Percentiles rank a stretch among this genome's conserved stretches.
phyloP scores from a whole-genome alignment of 148 eudicot species.

The Oxyria digyna region DNA sequence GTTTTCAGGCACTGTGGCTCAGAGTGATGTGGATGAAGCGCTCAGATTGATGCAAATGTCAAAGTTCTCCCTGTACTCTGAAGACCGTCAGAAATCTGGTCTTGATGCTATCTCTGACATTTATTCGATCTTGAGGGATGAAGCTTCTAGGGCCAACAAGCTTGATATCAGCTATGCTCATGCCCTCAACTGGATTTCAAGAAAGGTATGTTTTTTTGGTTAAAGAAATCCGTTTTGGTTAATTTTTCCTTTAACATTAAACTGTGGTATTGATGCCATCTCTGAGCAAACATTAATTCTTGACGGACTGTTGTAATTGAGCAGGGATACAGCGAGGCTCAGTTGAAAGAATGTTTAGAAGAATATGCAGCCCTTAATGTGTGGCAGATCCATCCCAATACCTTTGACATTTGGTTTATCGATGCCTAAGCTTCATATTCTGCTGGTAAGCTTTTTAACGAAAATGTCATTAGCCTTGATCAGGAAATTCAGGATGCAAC shows the following conservation, averaged over 20 bases:
- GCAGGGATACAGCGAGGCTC: constrained; percentile 98
- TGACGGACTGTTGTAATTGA: background rate
- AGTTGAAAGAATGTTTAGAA: constrained; percentile 87
- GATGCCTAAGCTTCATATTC: constrained; percentile 40
- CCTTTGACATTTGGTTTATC: constrained; percentile 81
- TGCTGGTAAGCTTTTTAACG: background rate
- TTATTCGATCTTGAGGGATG: constrained; percentile 88
- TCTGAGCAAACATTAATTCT: background rate
- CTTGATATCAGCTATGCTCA: constrained; percentile 90
- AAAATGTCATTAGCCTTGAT: background rate
- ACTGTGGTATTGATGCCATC: background rate
- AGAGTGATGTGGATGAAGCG: constrained; percentile 99
- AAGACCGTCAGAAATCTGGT: constrained; percentile 90
- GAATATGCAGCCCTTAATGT: constrained; percentile 94
- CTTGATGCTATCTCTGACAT: constrained; percentile 96
- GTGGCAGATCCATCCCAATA: constrained; percentile 98
- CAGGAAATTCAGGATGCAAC: background rate
- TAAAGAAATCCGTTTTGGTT: background rate
- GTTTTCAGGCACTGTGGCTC: constrained; percentile 68
- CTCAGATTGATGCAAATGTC: constrained; percentile 98
- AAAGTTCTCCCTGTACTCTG: constrained; percentile 90
- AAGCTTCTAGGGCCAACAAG: constrained; percentile 77
- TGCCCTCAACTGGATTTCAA: constrained; percentile 98
- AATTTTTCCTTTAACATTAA: background rate
- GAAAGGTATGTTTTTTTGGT: constrained; percentile 72